Percentiles rank a stretch among this genome's conserved stretches.
Evolutionary conservation across 768 basidiomycete species (phyloP).

Genomic region (Thelephora aurantiotincta): DNA sequence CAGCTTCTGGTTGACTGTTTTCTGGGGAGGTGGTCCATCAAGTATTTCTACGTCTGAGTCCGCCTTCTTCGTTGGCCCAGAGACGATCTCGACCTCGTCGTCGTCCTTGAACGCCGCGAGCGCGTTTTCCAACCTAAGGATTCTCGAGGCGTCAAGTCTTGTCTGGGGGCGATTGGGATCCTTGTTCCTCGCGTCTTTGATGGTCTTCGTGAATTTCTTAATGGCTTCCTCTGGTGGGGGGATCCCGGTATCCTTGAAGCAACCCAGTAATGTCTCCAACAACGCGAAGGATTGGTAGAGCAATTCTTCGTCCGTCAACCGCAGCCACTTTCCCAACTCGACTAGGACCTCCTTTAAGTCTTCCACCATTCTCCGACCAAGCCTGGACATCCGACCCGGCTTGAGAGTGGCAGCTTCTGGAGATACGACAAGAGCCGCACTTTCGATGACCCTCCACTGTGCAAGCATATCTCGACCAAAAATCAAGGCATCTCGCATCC

Average conservation of each 20-base stretch:
- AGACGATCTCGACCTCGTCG: conserved; percentile 43
- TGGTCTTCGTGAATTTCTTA: conserved; percentile 51
- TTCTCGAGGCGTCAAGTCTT: conserved; percentile 39
- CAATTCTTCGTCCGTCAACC: conserved; percentile 85
- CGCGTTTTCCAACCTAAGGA: conserved; percentile 52
- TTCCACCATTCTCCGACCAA: conserved; percentile 63
- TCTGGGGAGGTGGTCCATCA: conserved; percentile 1
- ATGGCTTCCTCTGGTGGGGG: conserved; percentile 41
- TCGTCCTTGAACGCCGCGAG: conserved; percentile 50
- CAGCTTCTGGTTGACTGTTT: not conserved
- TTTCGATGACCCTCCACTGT: conserved; percentile 69
- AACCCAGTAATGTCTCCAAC: conserved; percentile 62
- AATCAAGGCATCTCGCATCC: conserved; percentile 98
- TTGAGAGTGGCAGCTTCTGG: conserved; percentile 13
- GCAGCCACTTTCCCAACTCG: conserved; percentile 76
- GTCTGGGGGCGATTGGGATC: conserved; percentile 32
- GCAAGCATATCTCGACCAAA: conserved; percentile 80
- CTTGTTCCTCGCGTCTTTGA: conserved; percentile 42
- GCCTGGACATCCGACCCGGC: conserved; percentile 27
- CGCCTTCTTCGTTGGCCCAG: conserved; percentile 15
- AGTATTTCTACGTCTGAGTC: not conserved
- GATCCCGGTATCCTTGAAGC: conserved; percentile 52
- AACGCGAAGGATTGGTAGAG: conserved; percentile 81
- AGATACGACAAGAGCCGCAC: conserved; percentile 31
- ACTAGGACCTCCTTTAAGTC: conserved; percentile 67